Evolutionary conservation across 2,329 filamentous ascomycete species (phyloP).

Genomic region (Apiospora koreana): DNA sequence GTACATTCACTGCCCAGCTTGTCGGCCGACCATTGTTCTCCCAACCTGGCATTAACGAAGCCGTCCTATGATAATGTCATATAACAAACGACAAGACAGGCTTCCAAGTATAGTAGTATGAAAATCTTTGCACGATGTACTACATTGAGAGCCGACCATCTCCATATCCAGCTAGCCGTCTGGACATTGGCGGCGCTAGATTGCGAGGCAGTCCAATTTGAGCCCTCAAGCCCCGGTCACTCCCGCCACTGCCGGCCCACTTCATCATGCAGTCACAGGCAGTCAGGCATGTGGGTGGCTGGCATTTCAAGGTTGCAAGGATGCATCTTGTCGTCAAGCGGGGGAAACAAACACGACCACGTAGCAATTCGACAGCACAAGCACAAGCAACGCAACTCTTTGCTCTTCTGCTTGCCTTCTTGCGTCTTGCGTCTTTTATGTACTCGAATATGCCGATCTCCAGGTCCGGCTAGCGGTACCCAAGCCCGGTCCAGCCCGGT

Average conservation of each 20-base stretch:
- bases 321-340: slow-evolving; percentile 9
- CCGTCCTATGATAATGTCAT: not conserved
- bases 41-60: not conserved
- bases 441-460: not conserved
- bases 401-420: not conserved
- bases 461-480: not conserved
- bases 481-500: not conserved
- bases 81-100: not conserved
- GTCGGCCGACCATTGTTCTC: not conserved
- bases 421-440: not conserved
- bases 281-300: not conserved
- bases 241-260: slow-evolving; percentile 14
- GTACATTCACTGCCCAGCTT: not conserved
- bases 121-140: not conserved
- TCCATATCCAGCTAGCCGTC: not conserved
- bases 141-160: not conserved
- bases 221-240: slow-evolving; percentile 6
- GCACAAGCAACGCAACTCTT: not conserved
- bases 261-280: not conserved
- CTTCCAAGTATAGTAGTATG: not conserved
- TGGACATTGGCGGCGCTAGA: not conserved
- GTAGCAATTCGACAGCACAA: slow-evolving; percentile 10
- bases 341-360: slow-evolving; percentile 17
- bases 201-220: slow-evolving; percentile 7
- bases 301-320: not conserved